Conservation (phyloP, 164 flowering plant genomes). For the Kalanchoe fedtschenkoi region DNA sequence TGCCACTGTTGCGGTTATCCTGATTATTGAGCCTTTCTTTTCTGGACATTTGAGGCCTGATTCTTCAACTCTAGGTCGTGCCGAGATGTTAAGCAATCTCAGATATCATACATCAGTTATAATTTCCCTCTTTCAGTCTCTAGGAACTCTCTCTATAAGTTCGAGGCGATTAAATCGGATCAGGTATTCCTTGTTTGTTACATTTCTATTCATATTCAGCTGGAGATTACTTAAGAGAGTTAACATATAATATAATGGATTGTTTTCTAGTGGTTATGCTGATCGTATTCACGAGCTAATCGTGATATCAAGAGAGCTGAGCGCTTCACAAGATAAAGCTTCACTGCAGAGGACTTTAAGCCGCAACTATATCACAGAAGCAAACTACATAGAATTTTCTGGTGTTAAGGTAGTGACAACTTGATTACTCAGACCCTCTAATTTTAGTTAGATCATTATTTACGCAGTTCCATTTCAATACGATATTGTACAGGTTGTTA, state of each 20-base stretch:
- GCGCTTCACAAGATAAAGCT: constrained; percentile 36
- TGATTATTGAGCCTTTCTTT: constrained; percentile 96
- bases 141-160: constrained; percentile 93
- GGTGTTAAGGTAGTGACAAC: constrained; percentile 58
- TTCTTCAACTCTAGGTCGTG: constrained; percentile 86
- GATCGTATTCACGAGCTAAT: constrained; percentile 92
- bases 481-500: constrained; percentile 65
- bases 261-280: constrained; percentile 84
- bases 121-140: constrained; percentile 81
- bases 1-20: constrained; percentile 90
- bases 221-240: not conserved
- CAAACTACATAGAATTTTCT: constrained; percentile 75
- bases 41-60: constrained; percentile 85
- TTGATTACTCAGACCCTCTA: not conserved
- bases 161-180: constrained; percentile 84
- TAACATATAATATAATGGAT: too few species aligned
- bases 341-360: constrained; percentile 40
- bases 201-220: not conserved
- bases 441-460: not conserved
- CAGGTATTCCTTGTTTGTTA: constrained; percentile 40
- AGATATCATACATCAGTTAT: constrained; percentile 99
- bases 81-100: constrained; percentile 94
- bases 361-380: constrained; percentile 70
- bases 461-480: constrained; percentile 3
- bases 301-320: constrained; percentile 65